Percentiles rank a stretch among this genome's conserved stretches.
Conservation (phyloP, 2,329 filamentous ascomycete species). For the Aspergillus jensenii region DNA sequence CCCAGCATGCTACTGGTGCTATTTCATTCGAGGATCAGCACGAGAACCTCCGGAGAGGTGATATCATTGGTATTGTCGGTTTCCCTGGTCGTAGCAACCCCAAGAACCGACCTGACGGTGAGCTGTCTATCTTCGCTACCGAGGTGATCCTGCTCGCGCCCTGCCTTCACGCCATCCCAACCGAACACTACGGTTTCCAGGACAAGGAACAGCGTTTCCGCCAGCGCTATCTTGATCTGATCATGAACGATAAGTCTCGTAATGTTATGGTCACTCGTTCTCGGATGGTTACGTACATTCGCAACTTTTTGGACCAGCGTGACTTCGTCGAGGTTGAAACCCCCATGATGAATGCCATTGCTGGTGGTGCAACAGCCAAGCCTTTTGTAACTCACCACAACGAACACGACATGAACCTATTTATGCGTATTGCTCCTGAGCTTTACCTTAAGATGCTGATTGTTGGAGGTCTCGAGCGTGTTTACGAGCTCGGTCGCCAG, state of each 20-base stretch:
- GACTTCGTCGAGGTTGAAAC: conserved; percentile 96
- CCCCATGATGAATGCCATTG: conserved; percentile 94
- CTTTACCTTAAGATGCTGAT: conserved; percentile 95
- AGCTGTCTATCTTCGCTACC: conserved; percentile 89
- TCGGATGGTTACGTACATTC: conserved; percentile 86
- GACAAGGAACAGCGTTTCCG: conserved; percentile 92
- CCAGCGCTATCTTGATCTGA: conserved; percentile 90
- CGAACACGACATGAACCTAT: conserved; percentile 90
- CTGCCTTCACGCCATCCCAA: conserved; percentile 83
- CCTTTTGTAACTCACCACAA: conserved; percentile 97
- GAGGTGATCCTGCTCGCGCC: conserved; percentile 85
- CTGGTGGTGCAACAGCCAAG: conserved; percentile 91
- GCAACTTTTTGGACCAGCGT: conserved; percentile 80
- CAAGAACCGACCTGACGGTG: conserved; percentile 83
- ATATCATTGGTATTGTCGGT: conserved; percentile 85
- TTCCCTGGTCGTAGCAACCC: conserved; percentile 83
- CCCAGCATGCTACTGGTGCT: conserved; percentile 70
- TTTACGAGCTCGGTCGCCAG: conserved; percentile 93
- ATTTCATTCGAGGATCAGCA: conserved; percentile 83
- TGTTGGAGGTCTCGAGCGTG: conserved; percentile 88
- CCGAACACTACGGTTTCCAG: conserved; percentile 89
- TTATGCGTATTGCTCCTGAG: conserved; percentile 91
- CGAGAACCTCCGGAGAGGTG: conserved; percentile 82
- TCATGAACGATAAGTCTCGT: conserved; percentile 89
- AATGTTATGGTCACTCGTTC: conserved; percentile 81